phyloP scores from a whole-genome alignment of 2,329 filamentous ascomycete genomes.

The Monilinia vaccinii-corymbosi region DNA sequence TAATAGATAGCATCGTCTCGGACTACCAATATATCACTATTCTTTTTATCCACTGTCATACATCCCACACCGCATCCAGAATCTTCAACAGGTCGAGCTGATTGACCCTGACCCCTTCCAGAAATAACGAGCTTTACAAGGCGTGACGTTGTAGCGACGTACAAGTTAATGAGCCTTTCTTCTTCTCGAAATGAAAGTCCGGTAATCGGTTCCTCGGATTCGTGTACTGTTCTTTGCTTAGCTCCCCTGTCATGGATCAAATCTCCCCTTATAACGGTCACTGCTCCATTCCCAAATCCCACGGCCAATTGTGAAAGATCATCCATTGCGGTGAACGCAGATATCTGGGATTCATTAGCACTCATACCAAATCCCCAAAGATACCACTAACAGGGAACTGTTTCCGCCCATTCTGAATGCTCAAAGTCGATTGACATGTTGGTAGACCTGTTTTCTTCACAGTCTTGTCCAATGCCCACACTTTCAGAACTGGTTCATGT shows the following conservation, averaged over 20 bases:
- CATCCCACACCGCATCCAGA: conserved; percentile 86
- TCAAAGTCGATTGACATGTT: conserved; percentile 76
- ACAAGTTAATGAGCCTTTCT: conserved; percentile 61
- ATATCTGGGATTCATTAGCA: conserved; percentile 46
- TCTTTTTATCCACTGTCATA: conserved; percentile 76
- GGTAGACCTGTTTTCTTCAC: conserved; percentile 91
- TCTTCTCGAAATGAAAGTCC: conserved; percentile 69
- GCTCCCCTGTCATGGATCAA: conserved; percentile 91
- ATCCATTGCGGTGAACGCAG: conserved; percentile 77
- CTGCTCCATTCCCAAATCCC: conserved; percentile 90
- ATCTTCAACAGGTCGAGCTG: conserved; percentile 82
- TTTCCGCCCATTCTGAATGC: conserved; percentile 81
- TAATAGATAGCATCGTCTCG: conserved; percentile 94
- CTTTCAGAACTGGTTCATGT: conserved; percentile 80
- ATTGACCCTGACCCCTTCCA: conserved; percentile 80
- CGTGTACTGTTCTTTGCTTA: conserved; percentile 88
- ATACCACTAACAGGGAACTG: conserved; percentile 67
- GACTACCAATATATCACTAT: conserved; percentile 82
- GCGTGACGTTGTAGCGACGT: conserved; percentile 82
- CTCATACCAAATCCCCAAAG: neutral
- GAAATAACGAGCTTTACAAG: conserved; percentile 82
- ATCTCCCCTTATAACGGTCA: conserved; percentile 88
- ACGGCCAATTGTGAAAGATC: conserved; percentile 90
- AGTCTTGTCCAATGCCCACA: conserved; percentile 92
- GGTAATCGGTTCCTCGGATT: conserved; percentile 93